Evolutionary conservation across 306 rosid species (phyloP), one percentile per base, ranked within the genome.

Genomic region (Neltuma alba): DNA sequence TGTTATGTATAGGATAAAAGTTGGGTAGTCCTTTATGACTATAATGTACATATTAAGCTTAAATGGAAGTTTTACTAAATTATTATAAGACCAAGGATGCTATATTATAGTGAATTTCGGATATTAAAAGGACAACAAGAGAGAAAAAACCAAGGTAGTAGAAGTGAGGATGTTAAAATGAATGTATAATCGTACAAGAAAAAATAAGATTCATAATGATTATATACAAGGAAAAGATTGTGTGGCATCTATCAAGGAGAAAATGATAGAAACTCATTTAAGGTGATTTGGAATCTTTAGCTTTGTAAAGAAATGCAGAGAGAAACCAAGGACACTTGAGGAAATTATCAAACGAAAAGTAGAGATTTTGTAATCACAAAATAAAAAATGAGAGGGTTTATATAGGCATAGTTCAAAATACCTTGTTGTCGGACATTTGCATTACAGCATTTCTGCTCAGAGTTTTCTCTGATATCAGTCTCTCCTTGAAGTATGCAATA

Each of bases 381-480:
- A 77, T 45, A 74, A 67, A 31, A 67, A 76, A 23, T 28, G n/a
- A 28, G 76, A 80, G 68, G 67, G 48, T 76, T 61, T 3, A 31
- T 50, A 68, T 50, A 47, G 44, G 74, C 58, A 55, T 5, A 38
- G 47, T 69, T 64, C 70, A 60, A 82, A 65, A 61, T 83, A 94
- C 98, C 98, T 90, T 86, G 57, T 82, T 62, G 38, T 81, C 82
- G 40, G 80, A 80, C 82, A 85, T 44, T 84, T 92, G 93, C 92
- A 88, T 87, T 58, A 94, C 97, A 62, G 79, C 77, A 85, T 94
- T 94, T 84, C 98, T 87, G 40, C 25, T 75, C 47, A 92, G 89
- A 57, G 95, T 94, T 85, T 92, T 80, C 80, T 83, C 87, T 34
- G 98, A 92, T 84, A 94, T 94, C 86, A 79, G 47, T 69, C 97